Evolutionary conservation across 177 flowering plant species (phyloP).

Genomic region (Vitis hybrid): DNA sequence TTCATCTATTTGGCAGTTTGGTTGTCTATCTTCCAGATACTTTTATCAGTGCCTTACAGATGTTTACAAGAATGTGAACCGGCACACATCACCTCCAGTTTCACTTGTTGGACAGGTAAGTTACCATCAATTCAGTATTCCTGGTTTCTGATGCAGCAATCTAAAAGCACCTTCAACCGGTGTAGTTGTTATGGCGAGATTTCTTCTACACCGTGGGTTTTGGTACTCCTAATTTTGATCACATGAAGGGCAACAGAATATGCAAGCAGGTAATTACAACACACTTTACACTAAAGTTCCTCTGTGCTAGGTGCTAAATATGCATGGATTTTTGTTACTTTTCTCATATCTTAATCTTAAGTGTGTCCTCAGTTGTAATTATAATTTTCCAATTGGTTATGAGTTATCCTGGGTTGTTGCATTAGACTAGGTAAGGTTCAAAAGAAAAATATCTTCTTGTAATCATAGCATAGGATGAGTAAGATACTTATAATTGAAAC

Average conservation of each 20-base stretch:
- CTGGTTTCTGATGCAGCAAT: constrained; percentile 5
- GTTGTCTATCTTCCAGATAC: constrained; percentile 90
- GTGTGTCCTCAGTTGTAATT: not conserved
- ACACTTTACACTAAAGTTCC: not conserved
- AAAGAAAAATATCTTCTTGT: too few relatives aligned
- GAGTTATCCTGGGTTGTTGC: too few relatives aligned
- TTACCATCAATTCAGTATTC: constrained; percentile 7
- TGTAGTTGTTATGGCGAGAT: constrained; percentile 90
- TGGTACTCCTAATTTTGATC: constrained; percentile 91
- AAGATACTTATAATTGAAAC: too few relatives aligned
- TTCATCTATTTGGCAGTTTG: constrained; percentile 58
- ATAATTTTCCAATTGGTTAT: too few relatives aligned
- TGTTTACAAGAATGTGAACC: constrained; percentile 54
- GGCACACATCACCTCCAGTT: constrained; percentile 87
- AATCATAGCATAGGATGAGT: too few relatives aligned
- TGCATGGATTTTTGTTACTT: not conserved
- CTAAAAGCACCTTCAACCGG: constrained; percentile 14
- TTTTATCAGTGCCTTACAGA: constrained; percentile 75
- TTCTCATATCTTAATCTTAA: not conserved
- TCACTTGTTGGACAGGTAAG: constrained; percentile 93
- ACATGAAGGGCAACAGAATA: constrained; percentile 75
- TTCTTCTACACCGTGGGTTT: constrained; percentile 86
- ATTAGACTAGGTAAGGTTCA: too few relatives aligned
- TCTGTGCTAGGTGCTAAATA: not conserved
- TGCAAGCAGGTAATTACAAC: constrained; percentile 80